Evolutionary conservation across 192 early-diverging fungal genomes (phyloP), one percentile per base, ranked within the genome.

Genomic region (Coemansia sp.): DNA sequence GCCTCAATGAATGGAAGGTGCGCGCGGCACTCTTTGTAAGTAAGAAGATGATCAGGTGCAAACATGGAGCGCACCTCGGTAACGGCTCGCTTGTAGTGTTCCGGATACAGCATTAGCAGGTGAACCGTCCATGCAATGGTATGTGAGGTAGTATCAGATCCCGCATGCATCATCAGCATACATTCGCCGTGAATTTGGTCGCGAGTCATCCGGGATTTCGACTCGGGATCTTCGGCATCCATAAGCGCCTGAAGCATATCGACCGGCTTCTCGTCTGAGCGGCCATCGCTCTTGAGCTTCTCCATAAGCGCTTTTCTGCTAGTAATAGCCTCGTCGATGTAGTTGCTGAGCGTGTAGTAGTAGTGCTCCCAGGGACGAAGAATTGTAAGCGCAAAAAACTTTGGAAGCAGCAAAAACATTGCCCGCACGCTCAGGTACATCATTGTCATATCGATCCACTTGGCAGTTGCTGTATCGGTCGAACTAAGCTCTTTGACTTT

Each of bases 161-260:
- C 74, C 12, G 74, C 74, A 21, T 64, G 61, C 69, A 76, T 70
- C 72, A 79, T 74, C 22, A 71, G 43, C 57, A 79, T 58, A 41
- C 70, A 72, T 41, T 79, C 77, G 47, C 62, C 66, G 39, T 72
- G 69, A 11, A 78, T 72, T 38, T 78, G 75, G 24, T 65, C 66
- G n/a, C 63, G 70, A 23, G 41, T 48, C 76, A 79, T 79, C 11
- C 64, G 66, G 5, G 67, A 52, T 27, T 75, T 75, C 29, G 73
- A 75, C 64, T 65, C 61, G 24, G 78, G 72, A 27, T 80, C 72
- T 37, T 75, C 78, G 1, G 72, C 78, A 49, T 80, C 73, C 11
- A 80, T 75, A 24, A 80, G 71, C 19, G 73, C 78, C 38, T 80
- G 78, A 12, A 80, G 53, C 23, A 80, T 56, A 32, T 80, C 73